A percentile compares a stretch with the other conserved stretches of the same genome.
These are phyloP conservation scores for Thalassiosira mediterranea DNA, from an alignment of 352 stramenopile genomes.

Conservation along the genomic window DNA sequence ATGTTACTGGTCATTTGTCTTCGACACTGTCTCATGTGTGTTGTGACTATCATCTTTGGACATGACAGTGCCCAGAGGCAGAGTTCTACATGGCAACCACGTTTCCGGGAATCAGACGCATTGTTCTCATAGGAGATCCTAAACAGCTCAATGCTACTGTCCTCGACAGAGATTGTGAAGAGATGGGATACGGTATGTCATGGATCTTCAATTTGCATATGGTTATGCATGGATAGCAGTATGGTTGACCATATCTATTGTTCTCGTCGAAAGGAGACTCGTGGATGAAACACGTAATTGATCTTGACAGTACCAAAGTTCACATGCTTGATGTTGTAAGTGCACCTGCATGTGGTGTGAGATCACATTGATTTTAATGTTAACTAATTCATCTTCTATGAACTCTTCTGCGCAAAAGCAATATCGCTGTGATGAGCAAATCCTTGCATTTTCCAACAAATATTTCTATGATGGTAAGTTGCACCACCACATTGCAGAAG, in stretches of 20 bases:
- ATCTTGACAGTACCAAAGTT: slow-evolving; percentile 10
- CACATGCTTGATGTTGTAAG: slow-evolving; percentile 49
- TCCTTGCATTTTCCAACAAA: slow-evolving; percentile 56
- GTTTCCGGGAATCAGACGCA: slow-evolving; percentile 54
- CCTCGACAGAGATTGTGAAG: slow-evolving; percentile 32
- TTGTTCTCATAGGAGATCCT: slow-evolving; percentile 59
- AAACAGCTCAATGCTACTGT: slow-evolving; percentile 56
- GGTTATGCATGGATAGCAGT: too few relatives aligned
- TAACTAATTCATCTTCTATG: background rate
- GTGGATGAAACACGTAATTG: slow-evolving; percentile 9
- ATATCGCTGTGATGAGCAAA: slow-evolving; percentile 48
- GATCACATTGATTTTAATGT: too few relatives aligned
- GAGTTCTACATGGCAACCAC: slow-evolving; percentile 63
- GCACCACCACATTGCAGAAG: too few relatives aligned
- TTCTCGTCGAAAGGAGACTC: too few relatives aligned
- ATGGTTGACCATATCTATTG: too few relatives aligned
- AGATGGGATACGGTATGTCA: slow-evolving; percentile 32
- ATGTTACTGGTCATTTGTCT: too few relatives aligned
- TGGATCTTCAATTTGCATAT: too few relatives aligned
- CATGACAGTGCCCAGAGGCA: slow-evolving; percentile 42
- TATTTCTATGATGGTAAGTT: slow-evolving; percentile 48
- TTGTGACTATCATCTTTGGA: too few relatives aligned
- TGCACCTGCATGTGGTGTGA: too few relatives aligned
- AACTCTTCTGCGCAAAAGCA: slow-evolving; percentile 11
- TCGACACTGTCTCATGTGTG: too few relatives aligned